phyloP scores from a whole-genome alignment of 371 early-diverging fungal species.

The Choanephora cucurbitarum region DNA sequence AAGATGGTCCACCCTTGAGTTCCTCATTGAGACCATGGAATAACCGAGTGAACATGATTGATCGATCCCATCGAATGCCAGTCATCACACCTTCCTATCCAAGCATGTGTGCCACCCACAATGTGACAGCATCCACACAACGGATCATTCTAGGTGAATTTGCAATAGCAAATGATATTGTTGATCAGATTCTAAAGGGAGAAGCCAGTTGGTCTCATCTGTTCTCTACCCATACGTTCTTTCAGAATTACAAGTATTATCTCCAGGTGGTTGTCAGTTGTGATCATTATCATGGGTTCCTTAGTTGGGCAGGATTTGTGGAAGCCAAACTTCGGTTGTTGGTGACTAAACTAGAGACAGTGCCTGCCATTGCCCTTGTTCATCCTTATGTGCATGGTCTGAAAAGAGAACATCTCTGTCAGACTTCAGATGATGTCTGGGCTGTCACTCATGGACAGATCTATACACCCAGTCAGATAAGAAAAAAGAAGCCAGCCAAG shows the following conservation, averaged over 20 bases:
- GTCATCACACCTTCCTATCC: constrained; percentile 97
- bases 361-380: constrained; percentile 71
- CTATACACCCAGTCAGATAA: neutral
- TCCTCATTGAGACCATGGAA: constrained; percentile 86
- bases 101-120: constrained; percentile 98
- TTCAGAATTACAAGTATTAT: constrained; percentile 83
- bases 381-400: constrained; percentile 90
- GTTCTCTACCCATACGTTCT: constrained; percentile 87
- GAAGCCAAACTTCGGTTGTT: constrained; percentile 92
- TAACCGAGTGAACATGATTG: constrained; percentile 43
- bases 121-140: constrained; percentile 68
- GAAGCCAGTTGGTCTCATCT: constrained; percentile 37
- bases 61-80: constrained; percentile 81
- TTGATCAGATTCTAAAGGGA: constrained; percentile 24
- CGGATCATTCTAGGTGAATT: constrained; percentile 72
- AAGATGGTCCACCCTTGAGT: constrained; percentile 57
- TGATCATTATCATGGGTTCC: constrained; percentile 55
- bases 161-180: constrained; percentile 28
- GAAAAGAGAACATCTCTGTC: constrained; percentile 57
- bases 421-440: constrained; percentile 56
- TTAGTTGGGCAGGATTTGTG: constrained; percentile 82
- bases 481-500: neutral
- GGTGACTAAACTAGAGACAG: constrained; percentile 77
- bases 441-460: constrained; percentile 16
- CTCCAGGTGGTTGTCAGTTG: constrained; percentile 75